These are phyloP conservation scores for Mycena rebaudengoi DNA, from an alignment of 768 basidiomycete genomes.

Conservation along the genomic window DNA sequence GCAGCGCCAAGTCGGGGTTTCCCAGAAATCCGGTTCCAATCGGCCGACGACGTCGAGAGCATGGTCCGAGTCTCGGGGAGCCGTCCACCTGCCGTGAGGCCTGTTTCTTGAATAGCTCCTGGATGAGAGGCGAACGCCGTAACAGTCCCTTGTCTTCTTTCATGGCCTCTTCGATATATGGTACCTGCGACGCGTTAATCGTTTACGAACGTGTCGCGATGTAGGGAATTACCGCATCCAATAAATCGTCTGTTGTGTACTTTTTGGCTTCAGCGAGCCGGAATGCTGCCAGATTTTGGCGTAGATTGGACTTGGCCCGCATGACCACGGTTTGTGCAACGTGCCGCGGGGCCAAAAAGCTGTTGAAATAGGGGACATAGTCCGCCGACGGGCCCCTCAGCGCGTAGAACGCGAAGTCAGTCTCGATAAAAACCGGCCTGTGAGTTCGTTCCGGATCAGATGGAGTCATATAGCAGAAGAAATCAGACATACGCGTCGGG, in stretches of 20 bases:
- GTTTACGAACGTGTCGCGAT: background rate
- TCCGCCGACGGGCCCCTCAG: constrained; percentile 53
- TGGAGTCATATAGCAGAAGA: background rate
- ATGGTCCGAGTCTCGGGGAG: background rate
- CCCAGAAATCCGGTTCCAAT: constrained; percentile 37
- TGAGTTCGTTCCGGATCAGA: too few species aligned
- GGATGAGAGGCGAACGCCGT: constrained; percentile 8
- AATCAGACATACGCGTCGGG: constrained; percentile 56
- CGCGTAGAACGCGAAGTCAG: constrained; percentile 69
- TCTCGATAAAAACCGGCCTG: constrained; percentile 75
- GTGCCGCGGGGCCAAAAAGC: constrained; percentile 61
- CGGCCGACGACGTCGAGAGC: constrained; percentile 15
- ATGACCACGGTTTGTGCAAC: constrained; percentile 60
- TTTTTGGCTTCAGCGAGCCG: constrained; percentile 37
- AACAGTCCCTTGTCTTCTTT: background rate
- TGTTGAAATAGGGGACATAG: constrained; percentile 53
- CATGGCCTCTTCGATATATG: constrained; percentile 13
- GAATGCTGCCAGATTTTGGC: constrained; percentile 45
- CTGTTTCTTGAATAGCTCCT: constrained; percentile 7
- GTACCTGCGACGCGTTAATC: background rate
- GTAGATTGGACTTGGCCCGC: constrained; percentile 40
- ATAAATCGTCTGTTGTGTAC: constrained; percentile 27
- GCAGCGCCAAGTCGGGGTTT: constrained; percentile 64
- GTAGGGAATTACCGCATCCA: constrained; percentile 2
- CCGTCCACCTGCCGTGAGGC: background rate